phyloP scores from a whole-genome alignment of 306 rosid species.

The Corylus heterophylla region DNA sequence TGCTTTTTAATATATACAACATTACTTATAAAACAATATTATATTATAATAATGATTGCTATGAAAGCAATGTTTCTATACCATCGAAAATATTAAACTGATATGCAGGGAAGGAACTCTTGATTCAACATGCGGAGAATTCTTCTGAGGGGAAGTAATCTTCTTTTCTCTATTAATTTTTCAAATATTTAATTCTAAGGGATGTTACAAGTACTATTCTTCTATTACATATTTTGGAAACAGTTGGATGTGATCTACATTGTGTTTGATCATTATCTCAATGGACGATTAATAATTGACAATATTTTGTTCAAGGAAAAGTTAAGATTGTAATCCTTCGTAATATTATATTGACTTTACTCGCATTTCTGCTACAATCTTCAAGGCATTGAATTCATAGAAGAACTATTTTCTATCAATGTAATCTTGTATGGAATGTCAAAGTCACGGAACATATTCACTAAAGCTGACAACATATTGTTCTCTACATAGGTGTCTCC shows the following conservation, averaged over 20 bases:
- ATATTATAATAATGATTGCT: not conserved
- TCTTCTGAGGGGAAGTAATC: not conserved
- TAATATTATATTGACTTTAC: not conserved
- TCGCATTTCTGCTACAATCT: not conserved
- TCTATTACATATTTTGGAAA: not conserved
- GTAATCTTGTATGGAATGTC: conserved; percentile 16
- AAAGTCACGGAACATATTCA: conserved; percentile 9
- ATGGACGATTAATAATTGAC: not conserved
- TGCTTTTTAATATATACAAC: no score
- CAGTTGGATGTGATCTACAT: not conserved
- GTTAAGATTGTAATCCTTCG: conserved; percentile 5
- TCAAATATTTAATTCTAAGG: not conserved
- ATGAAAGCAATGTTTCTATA: not conserved
- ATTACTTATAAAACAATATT: not conserved
- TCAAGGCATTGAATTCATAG: conserved; percentile 5
- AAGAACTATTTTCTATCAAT: conserved; percentile 1
- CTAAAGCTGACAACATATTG: conserved; percentile 27
- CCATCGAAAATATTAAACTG: not conserved
- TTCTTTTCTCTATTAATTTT: not conserved
- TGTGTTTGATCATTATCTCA: not conserved
- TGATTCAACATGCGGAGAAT: not conserved
- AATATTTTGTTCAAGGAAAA: not conserved
- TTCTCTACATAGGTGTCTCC: conserved; percentile 74
- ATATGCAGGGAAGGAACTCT: not conserved
- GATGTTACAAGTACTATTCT: not conserved